Evolutionary conservation across 257 asterid species (phyloP), one percentile per base, ranked within the genome.

Genomic region (Verbascum thapsus): DNA sequence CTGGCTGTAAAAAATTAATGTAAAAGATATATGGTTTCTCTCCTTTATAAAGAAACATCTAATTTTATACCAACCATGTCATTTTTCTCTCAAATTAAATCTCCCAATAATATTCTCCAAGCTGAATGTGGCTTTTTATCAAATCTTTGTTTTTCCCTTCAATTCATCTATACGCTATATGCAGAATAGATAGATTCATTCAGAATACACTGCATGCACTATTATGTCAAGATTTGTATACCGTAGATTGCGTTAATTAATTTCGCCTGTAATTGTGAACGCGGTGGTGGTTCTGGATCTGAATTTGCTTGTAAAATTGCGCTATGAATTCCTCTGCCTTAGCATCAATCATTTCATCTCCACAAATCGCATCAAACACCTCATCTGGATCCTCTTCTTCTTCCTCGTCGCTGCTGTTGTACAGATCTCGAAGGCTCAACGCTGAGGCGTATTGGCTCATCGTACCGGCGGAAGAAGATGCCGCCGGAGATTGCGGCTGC

Each of bases 281-380:
- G 19, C 37, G 57, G 43, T 58, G 53, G 23, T 20, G 23, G 9
- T 66, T 82, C 7, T 86, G 90, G 3, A 68, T 67, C 47, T 76
- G 71, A 48, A 81, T 76, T 47, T 83, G 83, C 32, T 67, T 67
- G 74, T 86, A 86, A 26, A 86, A 86, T 9, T 76, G 91, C n/a
- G 82, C 79, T 34, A 86, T 86, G 64, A 79, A 86, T 20, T 75
- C 87, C 10, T 86, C 95, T 0, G 91, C 95, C 56, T 86, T 83
- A 20, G 79, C 53, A 60, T 83, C 95, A 32, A 86, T 81, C 87
- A 79, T 72, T 26, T 79, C 91, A 22, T 86, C 95, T 9, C 86
- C 88, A 0, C 67, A 58, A 23, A 81, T 39, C 1, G 86, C 85
- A 26, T 86, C 95, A 64, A 86, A 86, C 42, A 77, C 80, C 74